phyloP scores from a whole-genome alignment of 768 basidiomycete genomes.

The Mycena indigotica region DNA sequence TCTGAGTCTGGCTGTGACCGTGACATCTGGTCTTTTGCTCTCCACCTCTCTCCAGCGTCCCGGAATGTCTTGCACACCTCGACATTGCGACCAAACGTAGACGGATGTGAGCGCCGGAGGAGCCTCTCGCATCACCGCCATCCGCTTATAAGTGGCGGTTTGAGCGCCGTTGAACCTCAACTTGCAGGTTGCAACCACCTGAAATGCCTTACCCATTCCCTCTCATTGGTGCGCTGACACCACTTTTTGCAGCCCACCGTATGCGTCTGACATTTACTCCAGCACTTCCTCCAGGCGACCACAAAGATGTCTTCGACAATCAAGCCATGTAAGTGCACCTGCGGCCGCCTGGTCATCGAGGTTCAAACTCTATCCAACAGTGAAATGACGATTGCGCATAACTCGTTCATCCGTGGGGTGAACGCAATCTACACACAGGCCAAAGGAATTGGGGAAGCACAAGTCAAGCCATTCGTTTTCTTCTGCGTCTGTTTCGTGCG shows the following conservation, averaged over 20 bases:
- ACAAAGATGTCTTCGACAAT: constrained; percentile 31
- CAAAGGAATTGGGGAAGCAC: constrained; percentile 20
- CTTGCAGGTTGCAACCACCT: background rate
- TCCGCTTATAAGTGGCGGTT: too few species aligned
- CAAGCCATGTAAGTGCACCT: constrained; percentile 28
- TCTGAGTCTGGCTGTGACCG: too few species aligned
- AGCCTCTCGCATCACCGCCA: too few species aligned
- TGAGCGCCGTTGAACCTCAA: background rate
- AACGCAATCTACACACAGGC: constrained; percentile 33
- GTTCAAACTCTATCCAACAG: constrained; percentile 16
- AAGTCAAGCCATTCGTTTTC: constrained; percentile 30
- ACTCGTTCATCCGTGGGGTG: constrained; percentile 32
- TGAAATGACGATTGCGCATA: constrained; percentile 34
- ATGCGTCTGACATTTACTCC: background rate
- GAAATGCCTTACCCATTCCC: constrained; percentile 3
- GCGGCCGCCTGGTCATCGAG: background rate
- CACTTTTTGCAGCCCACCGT: background rate
- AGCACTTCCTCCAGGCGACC: constrained; percentile 29
- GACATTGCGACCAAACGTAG: too few species aligned
- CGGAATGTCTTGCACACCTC: too few species aligned
- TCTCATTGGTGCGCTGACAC: background rate
- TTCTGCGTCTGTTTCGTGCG: constrained; percentile 31
- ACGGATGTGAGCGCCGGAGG: too few species aligned
- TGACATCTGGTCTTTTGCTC: too few species aligned
- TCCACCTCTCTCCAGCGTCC: too few species aligned